Percentiles rank a stretch among this genome's conserved stretches.
phyloP scores from a whole-genome alignment of 345 rosid genomes.

The Nasturtium officinale region DNA sequence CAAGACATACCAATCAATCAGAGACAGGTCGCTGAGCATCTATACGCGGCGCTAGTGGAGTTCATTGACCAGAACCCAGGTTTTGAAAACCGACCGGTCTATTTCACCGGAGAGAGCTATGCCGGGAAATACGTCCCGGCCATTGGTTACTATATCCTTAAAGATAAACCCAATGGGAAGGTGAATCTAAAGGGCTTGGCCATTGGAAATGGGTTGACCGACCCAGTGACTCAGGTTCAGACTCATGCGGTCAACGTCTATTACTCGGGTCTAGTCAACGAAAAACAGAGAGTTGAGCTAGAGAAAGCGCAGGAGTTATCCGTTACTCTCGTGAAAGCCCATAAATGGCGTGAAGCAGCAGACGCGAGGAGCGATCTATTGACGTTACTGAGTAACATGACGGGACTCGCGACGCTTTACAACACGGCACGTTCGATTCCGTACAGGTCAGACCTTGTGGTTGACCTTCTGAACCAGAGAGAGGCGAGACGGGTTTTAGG shows the following conservation, averaged over 20 bases:
- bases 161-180: slow-evolving; percentile 45
- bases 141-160: slow-evolving; percentile 67
- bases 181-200: slow-evolving; percentile 69
- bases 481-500: slow-evolving; percentile 56
- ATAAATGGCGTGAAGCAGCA: slow-evolving; percentile 69
- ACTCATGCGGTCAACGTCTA: slow-evolving; percentile 65
- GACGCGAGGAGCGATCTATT: slow-evolving; percentile 51
- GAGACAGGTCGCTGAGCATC: slow-evolving; percentile 60
- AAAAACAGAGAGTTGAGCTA: slow-evolving; percentile 59
- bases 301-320: slow-evolving; percentile 59
- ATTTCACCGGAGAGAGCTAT: slow-evolving; percentile 79
- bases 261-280: slow-evolving; percentile 65
- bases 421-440: slow-evolving; percentile 55
- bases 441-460: slow-evolving; percentile 52
- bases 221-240: slow-evolving; percentile 59
- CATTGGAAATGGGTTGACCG: slow-evolving; percentile 81
- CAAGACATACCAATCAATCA: slow-evolving; percentile 69
- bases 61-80: slow-evolving; percentile 51
- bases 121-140: slow-evolving; percentile 86
- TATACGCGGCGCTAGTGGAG: slow-evolving; percentile 55
- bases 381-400: slow-evolving; percentile 54
- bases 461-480: slow-evolving; percentile 41
- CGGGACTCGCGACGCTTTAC: slow-evolving; percentile 70
- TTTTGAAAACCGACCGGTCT: slow-evolving; percentile 60
- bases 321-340: slow-evolving; percentile 43